Evolutionary conservation across 805 yeast genomes (phyloP).

Genomic region (Grigorovia transvaalensis): DNA sequence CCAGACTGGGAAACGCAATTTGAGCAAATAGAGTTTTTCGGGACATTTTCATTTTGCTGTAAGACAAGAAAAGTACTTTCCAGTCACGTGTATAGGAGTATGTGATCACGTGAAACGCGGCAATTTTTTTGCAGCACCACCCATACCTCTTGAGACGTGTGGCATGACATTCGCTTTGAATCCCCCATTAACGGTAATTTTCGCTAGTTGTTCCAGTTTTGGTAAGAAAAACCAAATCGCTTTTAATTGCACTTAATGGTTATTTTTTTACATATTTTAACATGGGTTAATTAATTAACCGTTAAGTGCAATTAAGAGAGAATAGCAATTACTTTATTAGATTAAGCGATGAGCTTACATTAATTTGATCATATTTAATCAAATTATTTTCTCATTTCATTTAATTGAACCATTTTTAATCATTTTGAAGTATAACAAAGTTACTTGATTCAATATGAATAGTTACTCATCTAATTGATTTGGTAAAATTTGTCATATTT

Average conservation of each 20-base stretch:
- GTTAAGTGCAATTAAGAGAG: conserved; percentile 10
- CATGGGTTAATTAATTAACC: neutral
- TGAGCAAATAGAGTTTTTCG: neutral
- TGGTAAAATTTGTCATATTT: neutral
- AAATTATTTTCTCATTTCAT: no score
- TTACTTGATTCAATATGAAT: neutral
- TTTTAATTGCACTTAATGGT: neutral
- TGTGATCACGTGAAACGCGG: neutral
- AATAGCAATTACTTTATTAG: neutral
- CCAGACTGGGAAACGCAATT: neutral
- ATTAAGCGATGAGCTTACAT: neutral
- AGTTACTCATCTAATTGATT: neutral
- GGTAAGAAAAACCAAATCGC: neutral
- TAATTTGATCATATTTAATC: neutral
- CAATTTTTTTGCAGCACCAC: neutral
- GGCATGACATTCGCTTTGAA: neutral
- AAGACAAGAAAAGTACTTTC: neutral
- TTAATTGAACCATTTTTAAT: neutral
- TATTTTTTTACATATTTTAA: neutral
- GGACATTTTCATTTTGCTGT: neutral
- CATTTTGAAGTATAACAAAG: neutral
- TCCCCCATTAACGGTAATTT: neutral
- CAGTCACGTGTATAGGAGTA: no score
- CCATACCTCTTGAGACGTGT: neutral
- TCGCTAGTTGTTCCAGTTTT: neutral